phyloP scores from a whole-genome alignment of 805 yeast genomes.

The Lipomyces chichibuensis region DNA sequence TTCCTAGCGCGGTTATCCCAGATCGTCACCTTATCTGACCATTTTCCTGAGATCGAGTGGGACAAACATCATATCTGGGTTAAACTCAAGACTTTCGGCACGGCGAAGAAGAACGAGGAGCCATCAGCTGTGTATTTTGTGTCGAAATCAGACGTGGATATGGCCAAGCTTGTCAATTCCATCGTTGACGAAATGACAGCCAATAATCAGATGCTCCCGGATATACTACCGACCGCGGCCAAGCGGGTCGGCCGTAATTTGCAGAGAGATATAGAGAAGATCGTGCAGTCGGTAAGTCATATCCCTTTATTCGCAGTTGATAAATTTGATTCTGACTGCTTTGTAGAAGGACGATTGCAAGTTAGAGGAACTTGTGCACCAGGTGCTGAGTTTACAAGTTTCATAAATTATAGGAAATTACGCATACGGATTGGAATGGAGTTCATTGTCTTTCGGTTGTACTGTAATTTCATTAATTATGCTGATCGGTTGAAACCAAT shows the following conservation, averaged over 20 bases:
- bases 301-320: no score
- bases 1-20: slow-evolving; percentile 20
- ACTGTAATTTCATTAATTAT: no score
- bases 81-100: slow-evolving; percentile 17
- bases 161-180: not conserved
- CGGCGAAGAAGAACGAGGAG: not conserved
- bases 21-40: slow-evolving; percentile 6
- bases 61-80: slow-evolving; percentile 9
- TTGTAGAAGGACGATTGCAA: slow-evolving; percentile 7
- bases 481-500: no score
- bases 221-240: not conserved
- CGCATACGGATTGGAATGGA: no score
- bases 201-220: not conserved
- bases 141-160: slow-evolving; percentile 20
- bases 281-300: slow-evolving; percentile 6
- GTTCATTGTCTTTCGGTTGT: no score
- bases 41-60: slow-evolving; percentile 25
- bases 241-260: not conserved
- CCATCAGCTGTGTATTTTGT: slow-evolving; percentile 12
- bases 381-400: slow-evolving; percentile 11
- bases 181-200: slow-evolving; percentile 11
- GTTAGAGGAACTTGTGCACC: slow-evolving; percentile 10
- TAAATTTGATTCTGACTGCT: not conserved
- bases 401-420: not conserved
- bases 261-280: slow-evolving; percentile 5